Conservation (phyloP, 1,284 basidiomycete genomes). For the Takashimella tepidaria region DNA sequence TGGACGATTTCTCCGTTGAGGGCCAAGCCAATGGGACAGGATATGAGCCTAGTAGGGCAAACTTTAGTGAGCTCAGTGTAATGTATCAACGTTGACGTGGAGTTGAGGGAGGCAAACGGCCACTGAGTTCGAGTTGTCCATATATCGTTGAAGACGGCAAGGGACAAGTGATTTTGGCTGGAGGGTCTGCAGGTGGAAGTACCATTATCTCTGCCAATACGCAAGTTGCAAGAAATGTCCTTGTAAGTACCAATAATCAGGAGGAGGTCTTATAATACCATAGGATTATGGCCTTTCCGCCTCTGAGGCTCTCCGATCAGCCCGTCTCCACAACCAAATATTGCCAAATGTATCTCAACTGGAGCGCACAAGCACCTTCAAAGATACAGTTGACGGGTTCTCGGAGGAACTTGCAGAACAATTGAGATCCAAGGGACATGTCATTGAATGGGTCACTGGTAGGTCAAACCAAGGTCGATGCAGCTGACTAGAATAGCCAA, state of each 20-base stretch:
- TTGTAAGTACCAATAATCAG: conserved; percentile 16
- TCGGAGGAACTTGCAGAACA: conserved; percentile 17
- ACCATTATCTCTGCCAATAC: conserved; percentile 41
- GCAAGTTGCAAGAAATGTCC: conserved; percentile 33
- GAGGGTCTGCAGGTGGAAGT: conserved; percentile 40
- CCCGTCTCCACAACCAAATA: conserved; percentile 41
- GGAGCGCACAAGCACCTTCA: conserved; percentile 21
- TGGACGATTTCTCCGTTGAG: conserved; percentile 43
- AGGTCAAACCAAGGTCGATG: conserved; percentile 1
- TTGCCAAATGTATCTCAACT: conserved; percentile 30
- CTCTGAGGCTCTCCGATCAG: conserved; percentile 24
- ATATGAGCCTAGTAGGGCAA: conserved; percentile 35
- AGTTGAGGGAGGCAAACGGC: conserved; percentile 35
- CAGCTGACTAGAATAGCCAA: conserved; percentile 11
- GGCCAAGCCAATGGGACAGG: conserved; percentile 37
- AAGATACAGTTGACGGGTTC: conserved; percentile 21
- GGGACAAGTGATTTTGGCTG: conserved; percentile 22
- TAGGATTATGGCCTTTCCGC: conserved; percentile 27
- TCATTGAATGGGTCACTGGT: conserved; percentile 25
- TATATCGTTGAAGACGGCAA: conserved; percentile 30
- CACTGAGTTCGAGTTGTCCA: conserved; percentile 39
- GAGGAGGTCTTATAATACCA: too few relatives aligned
- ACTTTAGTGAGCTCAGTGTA: conserved; percentile 26
- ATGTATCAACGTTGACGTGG: background rate
- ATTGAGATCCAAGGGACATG: conserved; percentile 27